Evolutionary conservation across 2,329 filamentous ascomycete species (phyloP), one percentile per base, ranked within the genome.

Genomic region (Pseudocercospora fuligena): DNA sequence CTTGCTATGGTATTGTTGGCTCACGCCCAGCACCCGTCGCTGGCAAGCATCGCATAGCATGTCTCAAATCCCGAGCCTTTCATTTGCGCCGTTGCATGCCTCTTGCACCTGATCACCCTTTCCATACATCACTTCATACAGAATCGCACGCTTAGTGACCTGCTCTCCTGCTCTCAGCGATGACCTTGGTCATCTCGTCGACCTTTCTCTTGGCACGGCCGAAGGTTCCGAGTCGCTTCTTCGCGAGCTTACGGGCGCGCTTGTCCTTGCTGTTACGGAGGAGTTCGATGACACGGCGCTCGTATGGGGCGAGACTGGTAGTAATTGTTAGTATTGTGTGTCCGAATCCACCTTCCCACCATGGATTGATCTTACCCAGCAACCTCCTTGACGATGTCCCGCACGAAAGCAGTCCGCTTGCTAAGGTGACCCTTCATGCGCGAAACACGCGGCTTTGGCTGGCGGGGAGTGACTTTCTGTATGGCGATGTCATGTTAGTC

Each of bases 171-270:
- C 94, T 90, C 88, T 98, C 95, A 80, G 94, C 93, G 82, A 99
- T 99, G 84, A 99, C 92, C 80, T 92, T 90, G 86, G 93, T 92
- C 86, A 99, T 93, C 87, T 98, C 94, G 83, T 99, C 95, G 77
- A 99, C 95, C 94, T 99, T 99, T 83, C 89, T 90, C 94, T 99
- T 99, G 81, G 94, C 94, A 84, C 95, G 94, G 81, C 92, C 92
- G 85, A 98, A 98, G 78, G 95, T 98, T 83, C 95, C 95, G 87
- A 99, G 94, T 84, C 94, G 90, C 92, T 97, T 97, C 94, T 98
- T 98, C 80, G 94, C 94, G 80, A 97, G 92, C 91, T 97, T 97
- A 78, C 94, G 90, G 80, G 94, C 94, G 85, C 94, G 93, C 92
- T 98, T 98, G 86, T 99, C 95, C 88, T 97, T 96, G 87, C 89